A percentile compares a stretch with the other conserved stretches of the same genome.
phyloP scores from a whole-genome alignment of 1,284 basidiomycete genomes.

The Calocybe gambosa region DNA sequence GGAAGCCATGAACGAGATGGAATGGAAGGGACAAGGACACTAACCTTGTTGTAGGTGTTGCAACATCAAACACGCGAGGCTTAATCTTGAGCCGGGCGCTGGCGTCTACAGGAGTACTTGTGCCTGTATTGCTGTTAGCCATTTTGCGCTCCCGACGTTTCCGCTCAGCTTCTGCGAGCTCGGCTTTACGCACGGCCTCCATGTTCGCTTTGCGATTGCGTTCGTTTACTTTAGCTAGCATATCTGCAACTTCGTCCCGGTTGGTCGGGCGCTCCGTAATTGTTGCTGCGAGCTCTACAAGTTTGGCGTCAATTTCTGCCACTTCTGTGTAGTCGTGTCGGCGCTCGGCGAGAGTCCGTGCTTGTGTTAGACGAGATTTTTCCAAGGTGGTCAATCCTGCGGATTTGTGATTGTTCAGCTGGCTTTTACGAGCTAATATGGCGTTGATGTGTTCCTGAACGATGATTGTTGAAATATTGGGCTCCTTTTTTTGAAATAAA shows the following conservation, averaged over 20 bases:
- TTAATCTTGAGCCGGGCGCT: constrained; percentile 58
- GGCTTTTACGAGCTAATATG: constrained; percentile 66
- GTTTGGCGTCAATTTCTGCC: constrained; percentile 51
- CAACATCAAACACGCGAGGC: constrained; percentile 43
- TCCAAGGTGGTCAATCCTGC: constrained; percentile 46
- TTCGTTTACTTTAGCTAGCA: constrained; percentile 79
- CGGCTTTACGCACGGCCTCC: constrained; percentile 74
- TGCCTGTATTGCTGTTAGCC: constrained; percentile 32
- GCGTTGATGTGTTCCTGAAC: constrained; percentile 60
- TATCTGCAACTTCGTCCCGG: constrained; percentile 39
- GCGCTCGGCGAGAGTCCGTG: constrained; percentile 62
- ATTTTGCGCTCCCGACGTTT: constrained; percentile 62
- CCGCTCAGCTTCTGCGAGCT: constrained; percentile 59
- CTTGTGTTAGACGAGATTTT: constrained; percentile 57
- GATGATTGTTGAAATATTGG: neutral
- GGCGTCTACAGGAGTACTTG: constrained; percentile 50
- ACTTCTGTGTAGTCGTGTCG: constrained; percentile 65
- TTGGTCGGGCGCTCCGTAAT: constrained; percentile 21
- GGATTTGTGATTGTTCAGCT: constrained; percentile 41
- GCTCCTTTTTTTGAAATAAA: constrained; percentile 1
- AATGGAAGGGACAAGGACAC: constrained; percentile 21
- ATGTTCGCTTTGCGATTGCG: constrained; percentile 79
- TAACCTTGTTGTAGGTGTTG: constrained; percentile 42
- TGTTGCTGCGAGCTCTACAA: constrained; percentile 45
- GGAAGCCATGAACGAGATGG: constrained; percentile 9